Evolutionary conservation across 306 rosid genomes (phyloP).

Genomic region (Alnus rubra): DNA sequence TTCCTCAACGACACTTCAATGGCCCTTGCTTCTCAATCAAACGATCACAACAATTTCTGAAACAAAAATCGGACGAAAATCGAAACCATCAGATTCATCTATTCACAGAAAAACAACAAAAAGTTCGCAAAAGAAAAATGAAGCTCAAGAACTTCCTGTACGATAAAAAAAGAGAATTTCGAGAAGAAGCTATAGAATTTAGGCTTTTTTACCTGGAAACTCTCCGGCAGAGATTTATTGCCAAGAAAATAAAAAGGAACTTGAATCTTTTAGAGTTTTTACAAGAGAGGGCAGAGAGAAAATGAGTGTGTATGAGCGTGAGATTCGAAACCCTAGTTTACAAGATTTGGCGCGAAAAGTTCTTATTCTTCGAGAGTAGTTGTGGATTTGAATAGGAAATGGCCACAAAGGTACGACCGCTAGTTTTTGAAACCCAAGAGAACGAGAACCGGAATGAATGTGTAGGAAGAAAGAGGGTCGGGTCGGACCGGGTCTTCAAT

Average conservation of each 20-base stretch:
- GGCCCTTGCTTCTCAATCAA: neutral
- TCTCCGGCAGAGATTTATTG: neutral
- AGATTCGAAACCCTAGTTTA: neutral
- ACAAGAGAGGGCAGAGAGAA: neutral
- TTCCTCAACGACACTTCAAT: slow-evolving; percentile 12
- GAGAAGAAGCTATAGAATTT: neutral
- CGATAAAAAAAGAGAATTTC: neutral
- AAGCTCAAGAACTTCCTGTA: neutral
- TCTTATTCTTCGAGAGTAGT: neutral
- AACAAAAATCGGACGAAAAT: neutral
- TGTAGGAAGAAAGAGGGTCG: neutral
- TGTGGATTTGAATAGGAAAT: neutral
- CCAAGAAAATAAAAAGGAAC: neutral
- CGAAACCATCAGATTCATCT: neutral
- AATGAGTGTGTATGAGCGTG: neutral
- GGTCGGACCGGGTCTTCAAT: neutral
- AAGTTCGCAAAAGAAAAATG: neutral
- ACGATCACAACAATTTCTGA: slow-evolving; percentile 19
- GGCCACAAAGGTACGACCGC: neutral
- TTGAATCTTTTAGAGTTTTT: neutral
- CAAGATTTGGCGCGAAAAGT: slow-evolving; percentile 3
- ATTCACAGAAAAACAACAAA: neutral
- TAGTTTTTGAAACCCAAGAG: too few species aligned
- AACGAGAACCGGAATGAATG: too few species aligned
- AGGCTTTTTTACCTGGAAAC: neutral